These are phyloP conservation scores for Diaporthe humulicola DNA, from an alignment of 2,329 filamentous ascomycete species.

Conservation along the genomic window DNA sequence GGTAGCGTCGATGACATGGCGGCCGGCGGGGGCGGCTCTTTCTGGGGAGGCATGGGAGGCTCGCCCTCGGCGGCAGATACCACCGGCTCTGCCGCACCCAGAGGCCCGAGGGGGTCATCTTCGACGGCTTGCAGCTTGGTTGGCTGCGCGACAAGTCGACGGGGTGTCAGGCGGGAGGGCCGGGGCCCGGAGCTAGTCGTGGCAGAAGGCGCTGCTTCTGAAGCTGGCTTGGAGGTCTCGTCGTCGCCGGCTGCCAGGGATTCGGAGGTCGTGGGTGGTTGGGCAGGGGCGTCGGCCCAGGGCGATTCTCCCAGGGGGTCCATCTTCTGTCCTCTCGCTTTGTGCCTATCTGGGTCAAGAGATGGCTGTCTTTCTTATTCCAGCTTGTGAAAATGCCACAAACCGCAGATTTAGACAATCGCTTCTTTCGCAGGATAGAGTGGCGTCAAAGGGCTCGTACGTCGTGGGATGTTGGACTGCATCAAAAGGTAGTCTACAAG, in stretches of 20 bases:
- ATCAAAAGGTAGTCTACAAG: constrained; percentile 4
- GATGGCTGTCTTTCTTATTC: neutral
- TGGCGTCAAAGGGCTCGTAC: neutral
- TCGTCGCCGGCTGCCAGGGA: constrained; percentile 46
- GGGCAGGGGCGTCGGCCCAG: constrained; percentile 62
- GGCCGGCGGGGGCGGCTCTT: constrained; percentile 64
- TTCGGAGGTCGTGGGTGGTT: constrained; percentile 48
- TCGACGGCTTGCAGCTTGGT: constrained; percentile 84
- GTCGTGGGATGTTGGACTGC: constrained; percentile 4
- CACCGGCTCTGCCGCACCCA: constrained; percentile 69
- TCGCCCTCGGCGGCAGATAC: constrained; percentile 25
- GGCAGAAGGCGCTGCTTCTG: constrained; percentile 46
- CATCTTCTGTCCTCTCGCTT: constrained; percentile 49
- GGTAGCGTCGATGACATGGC: constrained; percentile 53
- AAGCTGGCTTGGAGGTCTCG: constrained; percentile 47
- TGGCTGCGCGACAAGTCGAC: constrained; percentile 79
- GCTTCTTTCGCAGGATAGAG: neutral
- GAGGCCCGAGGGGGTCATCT: constrained; percentile 81
- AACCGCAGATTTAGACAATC: neutral
- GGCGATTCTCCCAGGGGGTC: constrained; percentile 65
- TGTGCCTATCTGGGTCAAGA: neutral
- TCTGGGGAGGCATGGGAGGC: constrained; percentile 78
- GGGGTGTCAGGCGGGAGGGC: constrained; percentile 62
- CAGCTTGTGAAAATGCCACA: neutral
- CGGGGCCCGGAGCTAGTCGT: constrained; percentile 50